Percentiles rank a stretch among this genome's conserved stretches.
Evolutionary conservation across 1,284 basidiomycete genomes (phyloP).

Genomic region (Ceraceosorus guamensis): DNA sequence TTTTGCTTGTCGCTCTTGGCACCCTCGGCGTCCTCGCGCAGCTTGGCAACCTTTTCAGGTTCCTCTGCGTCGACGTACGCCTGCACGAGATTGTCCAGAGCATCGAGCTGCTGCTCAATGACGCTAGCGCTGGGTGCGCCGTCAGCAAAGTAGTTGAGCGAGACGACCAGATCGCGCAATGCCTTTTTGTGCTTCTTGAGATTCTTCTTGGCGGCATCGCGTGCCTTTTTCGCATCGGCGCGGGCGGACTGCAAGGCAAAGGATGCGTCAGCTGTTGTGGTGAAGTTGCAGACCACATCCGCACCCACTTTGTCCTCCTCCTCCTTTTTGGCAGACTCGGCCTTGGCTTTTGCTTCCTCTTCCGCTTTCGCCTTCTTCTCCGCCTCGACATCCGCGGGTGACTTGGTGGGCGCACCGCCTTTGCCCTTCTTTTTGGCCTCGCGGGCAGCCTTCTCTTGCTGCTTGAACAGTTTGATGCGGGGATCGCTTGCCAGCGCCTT

Average conservation of each 20-base stretch:
- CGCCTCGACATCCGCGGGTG: constrained; percentile 10
- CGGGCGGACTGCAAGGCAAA: constrained; percentile 56
- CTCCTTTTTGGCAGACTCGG: constrained; percentile 66
- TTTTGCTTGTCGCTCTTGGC: constrained; percentile 30
- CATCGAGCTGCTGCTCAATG: constrained; percentile 56
- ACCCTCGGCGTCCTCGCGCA: constrained; percentile 53
- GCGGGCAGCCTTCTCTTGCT: constrained; percentile 88
- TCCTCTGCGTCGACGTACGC: constrained; percentile 40
- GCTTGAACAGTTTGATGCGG: constrained; percentile 94
- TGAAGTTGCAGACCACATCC: constrained; percentile 54
- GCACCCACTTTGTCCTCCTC: constrained; percentile 59
- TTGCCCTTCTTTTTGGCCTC: constrained; percentile 78
- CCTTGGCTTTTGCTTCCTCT: constrained; percentile 56
- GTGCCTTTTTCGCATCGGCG: constrained; percentile 88
- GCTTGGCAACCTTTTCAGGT: constrained; percentile 53
- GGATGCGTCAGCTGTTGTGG: constrained; percentile 50
- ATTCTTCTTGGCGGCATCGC: constrained; percentile 55
- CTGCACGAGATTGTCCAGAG: constrained; percentile 54
- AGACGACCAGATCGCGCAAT: constrained; percentile 51
- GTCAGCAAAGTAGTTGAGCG: constrained; percentile 58
- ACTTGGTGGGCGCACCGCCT: constrained; percentile 48
- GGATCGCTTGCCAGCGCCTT: constrained; percentile 77
- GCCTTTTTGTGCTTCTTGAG: constrained; percentile 48
- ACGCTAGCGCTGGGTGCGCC: constrained; percentile 51
- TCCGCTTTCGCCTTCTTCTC: constrained; percentile 26